Evolutionary conservation across 129 eudicot genomes (phyloP).

Genomic region (Deinandra increscens): DNA sequence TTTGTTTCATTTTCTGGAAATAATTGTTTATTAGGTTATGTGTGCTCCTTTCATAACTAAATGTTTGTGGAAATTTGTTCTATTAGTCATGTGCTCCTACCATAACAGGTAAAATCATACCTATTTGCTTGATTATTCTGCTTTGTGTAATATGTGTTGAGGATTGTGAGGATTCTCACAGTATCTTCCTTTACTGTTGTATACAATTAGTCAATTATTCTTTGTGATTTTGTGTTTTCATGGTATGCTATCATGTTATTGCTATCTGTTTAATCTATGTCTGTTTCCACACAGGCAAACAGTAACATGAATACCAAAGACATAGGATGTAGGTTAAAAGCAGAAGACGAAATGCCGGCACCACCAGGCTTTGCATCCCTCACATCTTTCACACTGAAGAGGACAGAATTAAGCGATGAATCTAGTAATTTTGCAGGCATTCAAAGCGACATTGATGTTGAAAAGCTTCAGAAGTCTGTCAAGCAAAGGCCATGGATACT

Average conservation of each 20-base stretch:
- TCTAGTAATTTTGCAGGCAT: constrained; percentile 30
- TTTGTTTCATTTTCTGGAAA: no score
- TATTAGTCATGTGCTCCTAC: not conserved
- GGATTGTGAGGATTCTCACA: not conserved
- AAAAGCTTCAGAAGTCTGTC: constrained; percentile 40
- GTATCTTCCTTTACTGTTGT: not conserved
- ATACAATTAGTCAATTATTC: not conserved
- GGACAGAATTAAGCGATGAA: constrained; percentile 25
- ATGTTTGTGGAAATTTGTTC: not conserved
- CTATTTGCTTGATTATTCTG: no score
- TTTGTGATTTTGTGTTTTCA: not conserved
- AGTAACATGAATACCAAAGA: constrained; percentile 39
- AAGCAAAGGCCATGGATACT: constrained; percentile 62
- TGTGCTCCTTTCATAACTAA: not conserved
- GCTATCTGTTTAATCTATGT: constrained; percentile 3
- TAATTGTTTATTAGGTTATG: not conserved
- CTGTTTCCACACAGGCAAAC: constrained; percentile 30
- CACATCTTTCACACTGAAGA: constrained; percentile 59
- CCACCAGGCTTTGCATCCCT: constrained; percentile 70
- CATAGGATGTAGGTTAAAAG: constrained; percentile 2
- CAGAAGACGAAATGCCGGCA: constrained; percentile 31
- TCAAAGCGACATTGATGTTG: constrained; percentile 32
- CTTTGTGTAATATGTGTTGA: not conserved
- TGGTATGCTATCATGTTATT: not conserved
- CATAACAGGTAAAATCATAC: not conserved